Evolutionary conservation across 176 grass and related monocot species (phyloP), one percentile per base, ranked within the genome.

Genomic region (Ensete ventricosum): DNA sequence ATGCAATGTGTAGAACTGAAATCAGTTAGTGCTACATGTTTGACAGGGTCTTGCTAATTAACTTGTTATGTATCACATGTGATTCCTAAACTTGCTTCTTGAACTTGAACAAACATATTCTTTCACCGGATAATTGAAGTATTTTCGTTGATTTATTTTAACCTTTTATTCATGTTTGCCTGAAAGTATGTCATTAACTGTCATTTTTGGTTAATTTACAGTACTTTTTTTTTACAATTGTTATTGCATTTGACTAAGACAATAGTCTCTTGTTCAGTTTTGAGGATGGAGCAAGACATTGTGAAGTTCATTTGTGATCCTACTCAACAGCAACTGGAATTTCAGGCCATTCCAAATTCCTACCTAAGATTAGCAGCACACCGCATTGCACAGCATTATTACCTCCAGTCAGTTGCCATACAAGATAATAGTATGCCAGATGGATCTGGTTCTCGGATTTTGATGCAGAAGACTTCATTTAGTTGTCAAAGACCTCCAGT

Each of bases 241-340:
- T 11, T 54, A 62, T 70, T 11, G 52, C 76, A 63, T 23, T 55
- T 81, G 85, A 25, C 83, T 9, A 1, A 14, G 8, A 51, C 1
- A 62, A 3, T 72, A 57, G 55, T 55, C 34, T 65, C 24, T 69
- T 86, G 14, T 85, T 74, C 82, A 99, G 96, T 99, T 71, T 77
- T 99, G 64, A 85, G 96, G 59, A 99, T 99, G 96, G 96, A 94
- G 64, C 96, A 99, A 77, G 96, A 99, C 1, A 87, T 99, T 55
- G 79, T 85, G 71, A 99, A 91, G 73, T 95, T 99, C 25, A 85
- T 99, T 9, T 82, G 22, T 58, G 87, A 99, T 82, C 91, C 91
- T 53, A 81, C 74, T 0, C 88, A 79, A 58, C 62, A 74, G 5
- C 81, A 99, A 21, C 81, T 70, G 20, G 88, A 99, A 29, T 88